phyloP scores from a whole-genome alignment of 306 rosid genomes.

The Fragaria nilgerrensis region DNA sequence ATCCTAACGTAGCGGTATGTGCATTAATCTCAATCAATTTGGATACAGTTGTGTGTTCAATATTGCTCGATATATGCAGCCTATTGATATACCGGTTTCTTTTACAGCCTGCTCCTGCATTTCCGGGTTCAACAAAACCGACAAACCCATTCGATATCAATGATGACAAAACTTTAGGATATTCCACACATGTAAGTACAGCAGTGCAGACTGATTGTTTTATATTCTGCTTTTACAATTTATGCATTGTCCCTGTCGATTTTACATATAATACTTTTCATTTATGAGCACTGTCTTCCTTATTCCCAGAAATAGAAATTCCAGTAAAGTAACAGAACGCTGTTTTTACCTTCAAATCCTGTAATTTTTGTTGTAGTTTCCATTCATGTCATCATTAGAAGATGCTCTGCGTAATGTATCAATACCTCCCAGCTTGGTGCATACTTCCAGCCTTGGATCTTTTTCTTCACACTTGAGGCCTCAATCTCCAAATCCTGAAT shows the following conservation, averaged over 20 bases:
- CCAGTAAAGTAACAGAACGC: background rate
- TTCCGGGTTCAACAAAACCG: conserved; percentile 38
- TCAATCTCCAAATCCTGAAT: conserved; percentile 35
- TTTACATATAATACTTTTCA: background rate
- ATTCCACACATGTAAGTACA: conserved; percentile 47
- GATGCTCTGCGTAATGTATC: conserved; percentile 33
- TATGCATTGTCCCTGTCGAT: background rate
- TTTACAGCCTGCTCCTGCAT: conserved; percentile 48
- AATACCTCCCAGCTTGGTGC: conserved; percentile 34
- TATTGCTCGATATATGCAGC: conserved; percentile 8
- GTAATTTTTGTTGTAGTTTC: conserved; percentile 40
- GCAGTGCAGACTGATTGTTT: conserved; percentile 15
- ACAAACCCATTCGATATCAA: conserved; percentile 64
- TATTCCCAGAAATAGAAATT: background rate
- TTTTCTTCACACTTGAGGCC: conserved; percentile 35
- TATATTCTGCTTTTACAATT: background rate
- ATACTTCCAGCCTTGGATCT: conserved; percentile 40
- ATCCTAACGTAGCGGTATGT: conserved; percentile 49
- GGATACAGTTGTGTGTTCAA: background rate
- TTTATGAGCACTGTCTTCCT: conserved; percentile 13
- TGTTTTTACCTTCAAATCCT: background rate
- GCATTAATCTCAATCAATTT: background rate
- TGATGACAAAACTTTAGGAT: conserved; percentile 36
- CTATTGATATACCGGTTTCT: conserved; percentile 24
- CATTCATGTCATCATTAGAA: conserved; percentile 37